phyloP scores from a whole-genome alignment of 139 green algal species.

The Chara braunii region DNA sequence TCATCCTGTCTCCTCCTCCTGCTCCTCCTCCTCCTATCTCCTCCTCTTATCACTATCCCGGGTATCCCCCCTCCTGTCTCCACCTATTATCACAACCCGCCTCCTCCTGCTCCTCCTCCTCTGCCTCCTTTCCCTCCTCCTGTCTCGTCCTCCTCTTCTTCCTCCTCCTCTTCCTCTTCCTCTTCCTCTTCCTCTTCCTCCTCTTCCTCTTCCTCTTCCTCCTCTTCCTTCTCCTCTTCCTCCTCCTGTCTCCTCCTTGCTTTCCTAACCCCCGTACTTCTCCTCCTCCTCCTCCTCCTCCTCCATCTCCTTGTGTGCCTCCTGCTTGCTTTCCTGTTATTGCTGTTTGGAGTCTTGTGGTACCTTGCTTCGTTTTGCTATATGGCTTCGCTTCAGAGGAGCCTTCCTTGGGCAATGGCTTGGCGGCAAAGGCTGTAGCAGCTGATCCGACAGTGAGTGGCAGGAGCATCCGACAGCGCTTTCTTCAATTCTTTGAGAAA shows the following conservation, averaged over 20 bases:
- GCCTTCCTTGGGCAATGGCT: background rate
- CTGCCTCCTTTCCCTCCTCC: slow-evolving; percentile 5
- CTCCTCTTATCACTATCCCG: no score
- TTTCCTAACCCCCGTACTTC: background rate
- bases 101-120: no score
- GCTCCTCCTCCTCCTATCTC: no score
- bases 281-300: background rate
- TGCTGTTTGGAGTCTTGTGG: background rate
- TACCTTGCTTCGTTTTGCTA: slow-evolving; percentile 4
- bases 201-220: background rate
- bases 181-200: background rate
- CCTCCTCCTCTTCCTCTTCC: background rate
- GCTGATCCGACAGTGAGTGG: slow-evolving; percentile 10
- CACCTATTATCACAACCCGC: no score
- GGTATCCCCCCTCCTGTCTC: no score
- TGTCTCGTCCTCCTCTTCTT: background rate
- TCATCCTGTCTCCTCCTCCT: no score
- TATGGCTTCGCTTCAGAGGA: background rate
- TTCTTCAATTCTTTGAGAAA: slow-evolving; percentile 77
- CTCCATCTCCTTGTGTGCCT: background rate
- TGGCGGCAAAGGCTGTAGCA: background rate
- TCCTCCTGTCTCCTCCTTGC: background rate
- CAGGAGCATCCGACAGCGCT: slow-evolving; percentile 61
- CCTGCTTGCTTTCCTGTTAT: slow-evolving; percentile 10
- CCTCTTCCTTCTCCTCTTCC: background rate